Conservation (phyloP, 129 eudicot genomes). For the Pittosporum tobira region DNA sequence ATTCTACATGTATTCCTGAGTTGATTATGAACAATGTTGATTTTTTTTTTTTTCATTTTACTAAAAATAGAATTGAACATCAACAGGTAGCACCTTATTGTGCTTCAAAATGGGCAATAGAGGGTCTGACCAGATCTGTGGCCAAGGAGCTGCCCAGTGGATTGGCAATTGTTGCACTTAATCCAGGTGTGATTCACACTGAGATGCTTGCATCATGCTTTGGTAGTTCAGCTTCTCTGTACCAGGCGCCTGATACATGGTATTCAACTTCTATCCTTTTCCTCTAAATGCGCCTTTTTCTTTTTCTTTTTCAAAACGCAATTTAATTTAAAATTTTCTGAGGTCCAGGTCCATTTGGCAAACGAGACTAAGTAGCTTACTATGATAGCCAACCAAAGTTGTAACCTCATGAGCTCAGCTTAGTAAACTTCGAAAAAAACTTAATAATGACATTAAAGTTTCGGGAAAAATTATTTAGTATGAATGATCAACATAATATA, state of each 20-base stretch:
- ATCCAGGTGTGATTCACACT: conserved; percentile 87
- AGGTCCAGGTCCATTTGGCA: no score
- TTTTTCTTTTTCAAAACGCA: neutral
- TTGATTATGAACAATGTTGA: neutral
- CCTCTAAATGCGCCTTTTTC: neutral
- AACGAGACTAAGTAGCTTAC: no score
- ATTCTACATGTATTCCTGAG: neutral
- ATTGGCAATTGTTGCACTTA: conserved; percentile 82
- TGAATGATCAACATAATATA: no score
- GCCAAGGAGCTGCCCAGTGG: conserved; percentile 93
- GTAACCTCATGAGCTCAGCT: no score
- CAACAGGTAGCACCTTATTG: conserved; percentile 92
- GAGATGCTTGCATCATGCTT: conserved; percentile 96
- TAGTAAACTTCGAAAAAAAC: no score
- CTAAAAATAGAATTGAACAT: no score
- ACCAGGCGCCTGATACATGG: conserved; percentile 92
- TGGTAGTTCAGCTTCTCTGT: conserved; percentile 66
- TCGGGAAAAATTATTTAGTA: no score
- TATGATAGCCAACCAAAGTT: no score
- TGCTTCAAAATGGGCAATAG: conserved; percentile 98
- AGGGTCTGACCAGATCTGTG: conserved; percentile 76
- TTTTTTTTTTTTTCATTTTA: no score
- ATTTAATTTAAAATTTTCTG: no score
- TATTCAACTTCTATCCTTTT: conserved; percentile 16
- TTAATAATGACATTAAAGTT: no score